phyloP scores from a whole-genome alignment of 192 early-diverging fungal genomes.

The Podila epicladia region DNA sequence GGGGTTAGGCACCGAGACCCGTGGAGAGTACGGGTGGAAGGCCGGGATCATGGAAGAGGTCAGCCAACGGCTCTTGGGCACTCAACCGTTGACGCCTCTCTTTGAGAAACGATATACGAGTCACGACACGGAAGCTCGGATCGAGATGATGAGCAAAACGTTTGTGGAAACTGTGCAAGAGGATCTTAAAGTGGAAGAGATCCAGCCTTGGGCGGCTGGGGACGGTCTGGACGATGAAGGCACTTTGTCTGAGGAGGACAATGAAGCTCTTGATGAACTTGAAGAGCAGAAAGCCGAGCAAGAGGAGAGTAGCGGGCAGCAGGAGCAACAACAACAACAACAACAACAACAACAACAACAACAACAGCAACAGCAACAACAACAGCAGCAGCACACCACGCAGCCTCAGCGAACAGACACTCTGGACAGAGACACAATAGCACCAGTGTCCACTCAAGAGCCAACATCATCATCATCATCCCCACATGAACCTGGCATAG shows the following conservation, averaged over 20 bases:
- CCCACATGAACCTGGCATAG: constrained; percentile 29
- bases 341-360: neutral
- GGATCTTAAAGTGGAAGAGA: too few species aligned
- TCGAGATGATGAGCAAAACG: too few species aligned
- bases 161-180: too few species aligned
- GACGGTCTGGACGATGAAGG: too few species aligned
- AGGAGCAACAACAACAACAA: neutral
- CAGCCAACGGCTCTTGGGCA: neutral
- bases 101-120: neutral
- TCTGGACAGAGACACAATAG: neutral
- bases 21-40: constrained; percentile 68
- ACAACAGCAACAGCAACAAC: neutral
- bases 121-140: too few species aligned
- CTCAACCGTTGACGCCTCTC: neutral
- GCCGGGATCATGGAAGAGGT: constrained; percentile 49
- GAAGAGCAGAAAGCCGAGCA: too few species aligned
- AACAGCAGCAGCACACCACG: neutral
- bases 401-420: too few species aligned
- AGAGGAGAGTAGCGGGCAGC: neutral
- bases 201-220: too few species aligned
- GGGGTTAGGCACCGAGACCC: constrained; percentile 44
- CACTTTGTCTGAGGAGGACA: too few species aligned
- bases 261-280: too few species aligned
- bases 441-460: neutral
- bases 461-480: neutral